phyloP scores from a whole-genome alignment of 345 rosid genomes.

The Eucalyptus dawsonii region DNA sequence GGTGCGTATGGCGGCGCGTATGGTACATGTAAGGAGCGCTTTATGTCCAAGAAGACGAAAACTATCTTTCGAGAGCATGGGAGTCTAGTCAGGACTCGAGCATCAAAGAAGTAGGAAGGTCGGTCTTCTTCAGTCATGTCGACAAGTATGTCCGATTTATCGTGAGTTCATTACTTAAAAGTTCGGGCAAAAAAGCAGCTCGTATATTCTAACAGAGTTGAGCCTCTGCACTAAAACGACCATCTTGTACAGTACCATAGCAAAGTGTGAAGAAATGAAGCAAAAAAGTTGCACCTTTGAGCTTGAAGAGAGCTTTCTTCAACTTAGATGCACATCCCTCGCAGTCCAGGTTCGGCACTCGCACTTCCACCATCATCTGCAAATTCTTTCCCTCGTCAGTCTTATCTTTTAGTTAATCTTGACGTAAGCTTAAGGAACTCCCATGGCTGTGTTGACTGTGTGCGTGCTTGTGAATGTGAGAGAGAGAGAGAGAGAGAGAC shows the following conservation, averaged over 20 bases:
- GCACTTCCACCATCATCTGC: slow-evolving; percentile 65
- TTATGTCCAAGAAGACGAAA: neutral
- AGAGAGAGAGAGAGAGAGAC: neutral
- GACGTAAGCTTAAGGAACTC: neutral
- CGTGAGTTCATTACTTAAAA: neutral
- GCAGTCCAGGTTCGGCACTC: slow-evolving; percentile 89
- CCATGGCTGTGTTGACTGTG: neutral
- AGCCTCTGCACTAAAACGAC: neutral
- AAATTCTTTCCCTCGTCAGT: neutral
- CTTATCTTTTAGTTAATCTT: neutral
- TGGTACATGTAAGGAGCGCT: neutral
- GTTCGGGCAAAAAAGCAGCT: neutral
- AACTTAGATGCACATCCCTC: slow-evolving; percentile 87
- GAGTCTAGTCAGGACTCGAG: neutral
- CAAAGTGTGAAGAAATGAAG: neutral
- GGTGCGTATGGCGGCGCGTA: neutral
- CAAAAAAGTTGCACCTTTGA: slow-evolving; percentile 49
- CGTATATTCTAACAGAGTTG: neutral
- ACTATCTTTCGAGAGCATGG: neutral
- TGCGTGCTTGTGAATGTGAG: neutral
- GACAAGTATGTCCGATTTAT: neutral
- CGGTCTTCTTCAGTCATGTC: neutral
- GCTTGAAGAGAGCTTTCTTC: slow-evolving; percentile 72
- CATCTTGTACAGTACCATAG: neutral
- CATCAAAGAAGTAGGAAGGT: neutral